Percentiles rank a stretch among this genome's conserved stretches.
Evolutionary conservation across 208 protist genomes (phyloP).

Genomic region (Leishmania gerbilli): DNA sequence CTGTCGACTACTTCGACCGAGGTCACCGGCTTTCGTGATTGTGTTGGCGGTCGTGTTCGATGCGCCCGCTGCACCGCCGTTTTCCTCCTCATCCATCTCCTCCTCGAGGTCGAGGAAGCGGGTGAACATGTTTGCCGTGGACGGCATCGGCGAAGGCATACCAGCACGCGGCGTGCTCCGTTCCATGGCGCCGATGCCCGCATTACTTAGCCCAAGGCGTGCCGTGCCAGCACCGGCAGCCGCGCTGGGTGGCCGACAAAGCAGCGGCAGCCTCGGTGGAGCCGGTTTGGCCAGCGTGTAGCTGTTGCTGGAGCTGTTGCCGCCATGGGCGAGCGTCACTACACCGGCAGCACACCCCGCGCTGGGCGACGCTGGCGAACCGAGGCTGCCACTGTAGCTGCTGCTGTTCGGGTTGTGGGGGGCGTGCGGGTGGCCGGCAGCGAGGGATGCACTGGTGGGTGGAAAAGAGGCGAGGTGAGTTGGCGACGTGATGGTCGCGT

Average conservation of each 20-base stretch:
- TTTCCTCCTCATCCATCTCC: slow-evolving; percentile 30
- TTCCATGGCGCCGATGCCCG: background rate
- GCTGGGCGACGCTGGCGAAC: background rate
- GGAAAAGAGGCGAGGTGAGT: background rate
- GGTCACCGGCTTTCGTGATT: background rate
- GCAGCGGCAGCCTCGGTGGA: slow-evolving; percentile 2
- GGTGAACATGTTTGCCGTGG: slow-evolving; percentile 66
- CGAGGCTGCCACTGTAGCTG: slow-evolving; percentile 5
- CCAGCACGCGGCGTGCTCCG: slow-evolving; percentile 19
- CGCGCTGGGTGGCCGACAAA: background rate
- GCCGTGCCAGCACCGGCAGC: background rate
- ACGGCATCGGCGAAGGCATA: slow-evolving; percentile 67
- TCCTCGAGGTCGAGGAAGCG: slow-evolving; percentile 46
- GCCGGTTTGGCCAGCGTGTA: background rate
- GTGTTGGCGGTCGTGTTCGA: slow-evolving; percentile 6
- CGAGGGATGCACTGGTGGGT: background rate
- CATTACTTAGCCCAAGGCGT: background rate
- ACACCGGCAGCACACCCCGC: background rate
- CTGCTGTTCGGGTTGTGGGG: background rate
- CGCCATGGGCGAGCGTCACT: background rate
- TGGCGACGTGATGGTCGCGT: slow-evolving; percentile 17
- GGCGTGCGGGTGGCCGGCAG: background rate
- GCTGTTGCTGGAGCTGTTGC: slow-evolving; percentile 16
- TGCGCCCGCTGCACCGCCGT: background rate
- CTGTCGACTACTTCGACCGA: slow-evolving; percentile 8